Conservation (phyloP, 2,329 filamentous ascomycete genomes). For the Ophiostoma sp. region DNA sequence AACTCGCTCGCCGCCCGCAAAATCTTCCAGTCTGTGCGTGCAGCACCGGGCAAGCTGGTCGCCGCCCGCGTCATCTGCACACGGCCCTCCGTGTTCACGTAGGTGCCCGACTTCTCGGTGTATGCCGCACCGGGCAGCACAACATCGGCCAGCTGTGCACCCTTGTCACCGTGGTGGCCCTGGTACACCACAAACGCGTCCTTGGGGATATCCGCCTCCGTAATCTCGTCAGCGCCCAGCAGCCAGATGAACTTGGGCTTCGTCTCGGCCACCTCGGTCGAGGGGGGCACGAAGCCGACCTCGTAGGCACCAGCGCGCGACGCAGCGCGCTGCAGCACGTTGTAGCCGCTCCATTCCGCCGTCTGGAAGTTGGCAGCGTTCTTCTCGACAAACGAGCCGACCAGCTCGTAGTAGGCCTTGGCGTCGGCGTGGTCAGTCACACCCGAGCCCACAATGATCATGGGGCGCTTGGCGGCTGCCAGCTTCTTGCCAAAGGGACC, state of each 20-base stretch:
- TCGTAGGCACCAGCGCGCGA: slow-evolving; percentile 92
- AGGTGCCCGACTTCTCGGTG: slow-evolving; percentile 93
- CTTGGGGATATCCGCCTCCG: slow-evolving; percentile 80
- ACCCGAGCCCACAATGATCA: slow-evolving; percentile 93
- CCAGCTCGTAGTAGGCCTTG: slow-evolving; percentile 86
- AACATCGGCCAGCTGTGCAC: slow-evolving; percentile 87
- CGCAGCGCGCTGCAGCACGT: slow-evolving; percentile 87
- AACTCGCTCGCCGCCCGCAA: slow-evolving; percentile 90
- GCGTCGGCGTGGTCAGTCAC: slow-evolving; percentile 87
- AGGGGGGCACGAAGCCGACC: slow-evolving; percentile 87
- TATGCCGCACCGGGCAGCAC: slow-evolving; percentile 92
- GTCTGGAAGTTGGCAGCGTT: slow-evolving; percentile 82
- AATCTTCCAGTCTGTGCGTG: slow-evolving; percentile 98
- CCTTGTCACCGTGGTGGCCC: slow-evolving; percentile 92
- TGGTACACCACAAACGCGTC: slow-evolving; percentile 97
- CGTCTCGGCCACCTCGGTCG: slow-evolving; percentile 71
- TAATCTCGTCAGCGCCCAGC: slow-evolving; percentile 88
- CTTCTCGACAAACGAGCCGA: slow-evolving; percentile 90
- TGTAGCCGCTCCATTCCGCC: slow-evolving; percentile 94
- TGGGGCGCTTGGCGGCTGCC: slow-evolving; percentile 77
- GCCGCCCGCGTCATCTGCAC: slow-evolving; percentile 91
- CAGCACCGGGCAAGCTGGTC: slow-evolving; percentile 79
- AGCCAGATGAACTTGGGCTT: slow-evolving; percentile 96
- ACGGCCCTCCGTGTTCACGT: slow-evolving; percentile 95
- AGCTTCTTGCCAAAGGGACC: slow-evolving; percentile 93